Conservation (phyloP, 2,329 filamentous ascomycete species). For the Camptophora hylomeconis region DNA sequence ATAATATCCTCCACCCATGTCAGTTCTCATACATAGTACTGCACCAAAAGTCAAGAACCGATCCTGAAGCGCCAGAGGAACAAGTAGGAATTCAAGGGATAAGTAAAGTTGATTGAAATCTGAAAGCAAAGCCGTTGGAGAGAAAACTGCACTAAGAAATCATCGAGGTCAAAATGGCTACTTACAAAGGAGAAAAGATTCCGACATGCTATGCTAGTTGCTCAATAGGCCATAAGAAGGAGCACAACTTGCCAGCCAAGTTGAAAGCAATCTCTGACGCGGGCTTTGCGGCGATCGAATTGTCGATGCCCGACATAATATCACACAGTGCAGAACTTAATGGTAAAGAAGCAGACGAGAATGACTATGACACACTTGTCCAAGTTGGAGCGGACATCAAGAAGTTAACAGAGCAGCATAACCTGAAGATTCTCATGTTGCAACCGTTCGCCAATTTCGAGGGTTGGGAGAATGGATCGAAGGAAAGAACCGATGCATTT, state of each 20-base stretch:
- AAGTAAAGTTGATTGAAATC: too few relatives aligned
- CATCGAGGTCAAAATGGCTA: constrained; percentile 9
- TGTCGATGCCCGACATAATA: constrained; percentile 61
- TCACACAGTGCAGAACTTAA: constrained; percentile 44
- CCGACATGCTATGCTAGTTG: constrained; percentile 30
- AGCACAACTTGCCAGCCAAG: constrained; percentile 25
- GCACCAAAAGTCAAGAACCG: too few relatives aligned
- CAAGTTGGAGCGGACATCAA: constrained; percentile 42
- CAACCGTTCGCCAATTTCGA: constrained; percentile 70
- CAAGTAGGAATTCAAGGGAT: too few relatives aligned
- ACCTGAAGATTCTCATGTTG: constrained; percentile 53
- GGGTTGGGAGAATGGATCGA: constrained; percentile 50
- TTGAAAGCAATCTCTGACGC: constrained; percentile 27
- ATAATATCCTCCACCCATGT: too few relatives aligned
- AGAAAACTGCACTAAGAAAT: too few relatives aligned
- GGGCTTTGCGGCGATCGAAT: constrained; percentile 52
- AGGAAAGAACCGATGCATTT: constrained; percentile 45
- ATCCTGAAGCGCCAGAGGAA: too few relatives aligned
- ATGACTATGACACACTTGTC: constrained; percentile 48
- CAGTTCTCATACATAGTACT: too few relatives aligned
- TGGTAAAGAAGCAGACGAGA: constrained; percentile 36
- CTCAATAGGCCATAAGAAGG: constrained; percentile 25
- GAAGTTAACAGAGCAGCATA: constrained; percentile 39
- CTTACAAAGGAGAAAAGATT: constrained; percentile 17
- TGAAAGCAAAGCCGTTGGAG: too few relatives aligned